Conservation (phyloP, 2,329 filamentous ascomycete genomes). For the Paraphoma sp. region DNA sequence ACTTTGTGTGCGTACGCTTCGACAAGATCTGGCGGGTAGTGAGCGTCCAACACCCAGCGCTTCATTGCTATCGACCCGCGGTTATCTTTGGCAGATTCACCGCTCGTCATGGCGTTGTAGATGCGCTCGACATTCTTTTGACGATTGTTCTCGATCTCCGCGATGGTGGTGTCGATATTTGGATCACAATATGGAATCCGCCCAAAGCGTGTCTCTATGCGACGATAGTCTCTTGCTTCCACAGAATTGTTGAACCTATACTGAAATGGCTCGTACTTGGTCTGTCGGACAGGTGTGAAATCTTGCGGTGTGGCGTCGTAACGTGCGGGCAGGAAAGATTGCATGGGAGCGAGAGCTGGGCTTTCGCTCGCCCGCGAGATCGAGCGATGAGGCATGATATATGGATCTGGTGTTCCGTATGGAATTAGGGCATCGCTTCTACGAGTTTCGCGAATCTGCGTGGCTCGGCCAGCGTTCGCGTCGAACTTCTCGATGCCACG, state of each 20-base stretch:
- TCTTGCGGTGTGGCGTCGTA: neutral
- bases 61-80: constrained; percentile 39
- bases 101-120: constrained; percentile 42
- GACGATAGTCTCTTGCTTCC: constrained; percentile 32
- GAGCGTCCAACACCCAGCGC: constrained; percentile 39
- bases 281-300: constrained; percentile 1
- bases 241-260: constrained; percentile 25
- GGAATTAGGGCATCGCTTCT: neutral
- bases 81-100: constrained; percentile 40
- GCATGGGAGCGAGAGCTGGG: constrained; percentile 10
- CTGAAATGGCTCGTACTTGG: constrained; percentile 28
- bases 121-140: constrained; percentile 38
- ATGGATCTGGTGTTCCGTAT: constrained; percentile 1
- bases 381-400: constrained; percentile 16
- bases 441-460: neutral
- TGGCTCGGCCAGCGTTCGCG: constrained; percentile 14
- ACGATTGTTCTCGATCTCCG: constrained; percentile 21
- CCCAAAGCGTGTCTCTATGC: constrained; percentile 30
- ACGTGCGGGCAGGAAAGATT: neutral
- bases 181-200: constrained; percentile 34
- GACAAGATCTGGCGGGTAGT: constrained; percentile 37
- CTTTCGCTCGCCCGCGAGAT: constrained; percentile 2
- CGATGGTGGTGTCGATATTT: constrained; percentile 29
- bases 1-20: constrained; percentile 45
- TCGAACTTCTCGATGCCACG: constrained; percentile 17